Evolutionary conservation across 805 yeast genomes (phyloP), one percentile per base, ranked within the genome.

Genomic region (Wickerhamiella galacta): DNA sequence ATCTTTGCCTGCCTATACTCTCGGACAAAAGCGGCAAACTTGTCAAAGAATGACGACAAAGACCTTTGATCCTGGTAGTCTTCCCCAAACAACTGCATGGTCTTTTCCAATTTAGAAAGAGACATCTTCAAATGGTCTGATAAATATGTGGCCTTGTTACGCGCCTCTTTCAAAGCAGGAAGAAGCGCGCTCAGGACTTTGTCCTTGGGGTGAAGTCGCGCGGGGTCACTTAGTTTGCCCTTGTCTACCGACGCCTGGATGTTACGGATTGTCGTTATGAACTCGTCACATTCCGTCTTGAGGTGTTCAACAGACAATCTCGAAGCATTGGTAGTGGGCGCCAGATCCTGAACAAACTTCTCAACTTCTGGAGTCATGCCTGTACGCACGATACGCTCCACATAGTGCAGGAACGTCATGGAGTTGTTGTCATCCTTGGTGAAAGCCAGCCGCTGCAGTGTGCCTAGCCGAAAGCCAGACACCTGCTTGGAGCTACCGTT

Each of bases 401-500:
- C 82, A 53, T 85, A 85, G 51, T 92, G 94, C 46, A 90, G 57
- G 48, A 90, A 85, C 1, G 93, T 80, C 74, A 78, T 73, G 4
- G 82, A 69, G 51, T 87, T 85, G 38, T 73, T 68, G 18, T 77
- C 82, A 54, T 87, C 95, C 51, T 90, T 90, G 57, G 92, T 75
- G 44, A 92, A 83, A 20, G 77, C 80, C 37, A 90, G 64, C 44
- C 96, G 62, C 48, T 83, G 95, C 33, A 90, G 63, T n/a, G 95
- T 80, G 28, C 80, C 75, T 38, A 90, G 60, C 47, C 78, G 77
- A 64, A 92, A 92, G 3, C 99, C 99, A 42, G 70, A 67, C 1
- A 95, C 96, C 52, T 83, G 93, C 46, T 83, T 85, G 2, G 81
- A 64, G n/a, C 72, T 61, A 47, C 83, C 94, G 52, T 92, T 90